phyloP scores from a whole-genome alignment of 1,139 yeast genomes.

The Chernovozyma aurita region DNA sequence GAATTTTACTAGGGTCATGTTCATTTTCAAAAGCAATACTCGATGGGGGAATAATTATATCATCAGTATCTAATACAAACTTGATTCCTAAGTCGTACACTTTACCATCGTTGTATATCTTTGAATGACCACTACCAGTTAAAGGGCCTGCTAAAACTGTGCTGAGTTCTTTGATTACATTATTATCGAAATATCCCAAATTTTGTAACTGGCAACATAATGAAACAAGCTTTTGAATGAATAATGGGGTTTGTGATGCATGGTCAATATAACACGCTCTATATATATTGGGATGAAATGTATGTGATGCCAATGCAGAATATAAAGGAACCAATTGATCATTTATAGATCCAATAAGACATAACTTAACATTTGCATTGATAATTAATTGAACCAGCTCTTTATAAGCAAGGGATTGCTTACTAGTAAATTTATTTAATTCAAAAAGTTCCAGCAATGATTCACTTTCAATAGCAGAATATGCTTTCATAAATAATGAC shows the following conservation, averaged over 20 bases:
- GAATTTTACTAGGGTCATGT: neutral
- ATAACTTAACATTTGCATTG: slow-evolving; percentile 66
- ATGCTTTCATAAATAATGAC: slow-evolving; percentile 77
- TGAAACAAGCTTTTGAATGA: slow-evolving; percentile 43
- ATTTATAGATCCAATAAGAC: slow-evolving; percentile 82
- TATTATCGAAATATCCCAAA: slow-evolving; percentile 68
- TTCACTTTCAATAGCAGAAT: slow-evolving; percentile 84
- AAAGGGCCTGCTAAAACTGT: slow-evolving; percentile 81
- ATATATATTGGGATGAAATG: slow-evolving; percentile 84
- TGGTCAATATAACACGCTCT: slow-evolving; percentile 88
- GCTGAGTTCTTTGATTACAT: slow-evolving; percentile 77
- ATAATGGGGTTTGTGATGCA: slow-evolving; percentile 43
- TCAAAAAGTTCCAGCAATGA: slow-evolving; percentile 83
- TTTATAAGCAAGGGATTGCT: slow-evolving; percentile 67
- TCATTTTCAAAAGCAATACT: neutral
- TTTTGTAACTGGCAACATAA: slow-evolving; percentile 52
- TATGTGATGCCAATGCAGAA: slow-evolving; percentile 78
- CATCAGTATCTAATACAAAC: slow-evolving; percentile 73
- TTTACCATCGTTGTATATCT: slow-evolving; percentile 75
- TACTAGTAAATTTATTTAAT: slow-evolving; percentile 70
- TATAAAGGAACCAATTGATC: slow-evolving; percentile 92
- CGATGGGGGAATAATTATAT: slow-evolving; percentile 38
- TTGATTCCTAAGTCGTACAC: slow-evolving; percentile 80
- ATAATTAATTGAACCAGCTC: slow-evolving; percentile 64
- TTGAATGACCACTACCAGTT: slow-evolving; percentile 94